Evolutionary conservation across 306 rosid species (phyloP), one percentile per base, ranked within the genome.

Genomic region (Elaeagnus macrophylla): DNA sequence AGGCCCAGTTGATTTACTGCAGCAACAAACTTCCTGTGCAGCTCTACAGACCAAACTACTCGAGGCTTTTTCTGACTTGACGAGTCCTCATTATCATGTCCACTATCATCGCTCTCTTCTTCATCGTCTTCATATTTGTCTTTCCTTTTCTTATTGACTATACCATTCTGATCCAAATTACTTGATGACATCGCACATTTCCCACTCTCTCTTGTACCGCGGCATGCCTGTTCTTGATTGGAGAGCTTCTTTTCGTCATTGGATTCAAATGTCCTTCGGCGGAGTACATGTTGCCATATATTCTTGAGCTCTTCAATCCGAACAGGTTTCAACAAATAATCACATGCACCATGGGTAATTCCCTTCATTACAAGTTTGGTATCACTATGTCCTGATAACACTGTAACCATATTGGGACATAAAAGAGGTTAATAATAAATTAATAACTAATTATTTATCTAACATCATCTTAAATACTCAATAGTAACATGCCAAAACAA

Each of bases 201-300:
- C 53, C 67, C 69, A 16, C 56, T 56, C 17, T 75, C 83, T 48
- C 58, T 47, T 11, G 41, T 55, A 55, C 64, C 69, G 53, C 42
- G 46, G 46, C 49, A 52, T 16, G 48, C 60, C 62, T 68, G 72
- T 32, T 70, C 77, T 36, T 62, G 69, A 47, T 13, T 42, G 25
- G 67, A 50, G 48, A 37, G 39, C 70, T 64, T 75, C 13, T 38
- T 75, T 62, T 74, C 72, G 55, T 75, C 76, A 61, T 71, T 77
- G 19, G 72, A 6, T 37, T 83, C 85, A 15, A 61, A 40, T 72
- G 75, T 81, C 77, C 64, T 90, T 67, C 76, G 68, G 42, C 95
- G 71, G 49, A 86, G 38, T 37, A 85, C 94, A 70, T 89, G 97
- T 41, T 85, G 94, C 97, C 97, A 89, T 55, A 89, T 81, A 70